Evolutionary conservation across 768 basidiomycete species (phyloP).

Genomic region (Vishniacozyma victoriae): DNA sequence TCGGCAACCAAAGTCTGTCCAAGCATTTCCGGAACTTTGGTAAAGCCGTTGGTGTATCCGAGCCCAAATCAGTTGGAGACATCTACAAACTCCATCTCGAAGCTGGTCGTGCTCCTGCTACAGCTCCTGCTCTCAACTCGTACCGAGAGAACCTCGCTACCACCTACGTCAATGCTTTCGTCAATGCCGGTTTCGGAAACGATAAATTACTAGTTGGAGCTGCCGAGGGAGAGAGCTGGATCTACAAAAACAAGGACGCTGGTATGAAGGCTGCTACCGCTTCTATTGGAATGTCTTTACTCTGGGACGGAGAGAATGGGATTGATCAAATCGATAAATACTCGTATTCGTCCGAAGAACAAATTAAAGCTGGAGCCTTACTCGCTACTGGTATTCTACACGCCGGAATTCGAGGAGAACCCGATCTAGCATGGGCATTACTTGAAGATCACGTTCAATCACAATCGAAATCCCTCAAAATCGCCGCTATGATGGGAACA

Average conservation of each 20-base stretch:
- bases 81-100: slow-evolving; percentile 97
- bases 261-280: slow-evolving; percentile 99
- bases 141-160: slow-evolving; percentile 90
- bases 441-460: slow-evolving; percentile 85
- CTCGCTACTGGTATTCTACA: slow-evolving; percentile 91
- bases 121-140: slow-evolving; percentile 87
- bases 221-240: slow-evolving; percentile 94
- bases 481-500: slow-evolving; percentile 80
- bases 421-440: slow-evolving; percentile 84
- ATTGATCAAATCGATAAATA: slow-evolving; percentile 94
- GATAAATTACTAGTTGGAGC: slow-evolving; percentile 98
- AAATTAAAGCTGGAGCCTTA: slow-evolving; percentile 96
- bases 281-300: slow-evolving; percentile 79
- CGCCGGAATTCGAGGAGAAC: slow-evolving; percentile 80
- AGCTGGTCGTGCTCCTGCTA: slow-evolving; percentile 70
- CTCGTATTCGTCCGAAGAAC: slow-evolving; percentile 89
- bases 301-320: slow-evolving; percentile 96
- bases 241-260: slow-evolving; percentile 99
- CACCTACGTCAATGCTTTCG: slow-evolving; percentile 97
- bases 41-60: slow-evolving; percentile 82
- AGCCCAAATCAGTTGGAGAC: slow-evolving; percentile 88
- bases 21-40: slow-evolving; percentile 82
- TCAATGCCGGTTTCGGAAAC: slow-evolving; percentile 97
- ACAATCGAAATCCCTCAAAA: slow-evolving; percentile 74
- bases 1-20: slow-evolving; percentile 80